Evolutionary conservation across 352 stramenopile genomes (phyloP).

Genomic region (Globisporangium alternatum): DNA sequence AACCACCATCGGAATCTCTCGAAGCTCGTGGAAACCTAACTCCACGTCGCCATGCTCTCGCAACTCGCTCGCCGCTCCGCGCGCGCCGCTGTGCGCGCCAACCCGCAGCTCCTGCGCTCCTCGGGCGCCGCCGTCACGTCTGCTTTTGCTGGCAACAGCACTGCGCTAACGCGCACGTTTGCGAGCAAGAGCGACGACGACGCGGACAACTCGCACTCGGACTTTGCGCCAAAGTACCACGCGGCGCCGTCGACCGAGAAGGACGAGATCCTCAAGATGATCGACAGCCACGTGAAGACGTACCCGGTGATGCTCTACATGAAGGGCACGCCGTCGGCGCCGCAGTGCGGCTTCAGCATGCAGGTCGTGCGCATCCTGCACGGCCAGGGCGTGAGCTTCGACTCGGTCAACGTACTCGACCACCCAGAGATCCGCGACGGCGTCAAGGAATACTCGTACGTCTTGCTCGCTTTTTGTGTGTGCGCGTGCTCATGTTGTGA

Average conservation of each 20-base stretch:
- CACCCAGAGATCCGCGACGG: slow-evolving; percentile 97
- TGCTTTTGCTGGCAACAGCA: slow-evolving; percentile 4
- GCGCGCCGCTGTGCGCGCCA: slow-evolving; percentile 26
- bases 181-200: slow-evolving; percentile 32
- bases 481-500: not conserved
- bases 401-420: slow-evolving; percentile 98
- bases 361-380: slow-evolving; percentile 96
- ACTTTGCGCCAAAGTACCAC: slow-evolving; percentile 88
- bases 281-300: slow-evolving; percentile 87
- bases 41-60: slow-evolving; percentile 25
- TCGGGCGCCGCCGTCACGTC: not conserved
- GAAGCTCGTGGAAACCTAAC: slow-evolving; percentile 1
- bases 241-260: slow-evolving; percentile 82
- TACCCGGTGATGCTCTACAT: slow-evolving; percentile 99
- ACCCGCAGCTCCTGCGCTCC: slow-evolving; percentile 18
- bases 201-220: slow-evolving; percentile 70
- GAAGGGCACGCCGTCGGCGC: slow-evolving; percentile 97
- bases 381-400: slow-evolving; percentile 92
- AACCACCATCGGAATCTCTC: slow-evolving; percentile 11
- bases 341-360: slow-evolving; percentile 97
- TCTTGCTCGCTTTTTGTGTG: slow-evolving; percentile 15
- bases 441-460: slow-evolving; percentile 98
- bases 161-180: slow-evolving; percentile 28
- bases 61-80: slow-evolving; percentile 33
- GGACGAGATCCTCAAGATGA: slow-evolving; percentile 89